A percentile compares a stretch with the other conserved stretches of the same genome.
These are phyloP conservation scores for Chrysanthemum lavandulifolium DNA, from an alignment of 129 eudicot species.

Conservation along the genomic window DNA sequence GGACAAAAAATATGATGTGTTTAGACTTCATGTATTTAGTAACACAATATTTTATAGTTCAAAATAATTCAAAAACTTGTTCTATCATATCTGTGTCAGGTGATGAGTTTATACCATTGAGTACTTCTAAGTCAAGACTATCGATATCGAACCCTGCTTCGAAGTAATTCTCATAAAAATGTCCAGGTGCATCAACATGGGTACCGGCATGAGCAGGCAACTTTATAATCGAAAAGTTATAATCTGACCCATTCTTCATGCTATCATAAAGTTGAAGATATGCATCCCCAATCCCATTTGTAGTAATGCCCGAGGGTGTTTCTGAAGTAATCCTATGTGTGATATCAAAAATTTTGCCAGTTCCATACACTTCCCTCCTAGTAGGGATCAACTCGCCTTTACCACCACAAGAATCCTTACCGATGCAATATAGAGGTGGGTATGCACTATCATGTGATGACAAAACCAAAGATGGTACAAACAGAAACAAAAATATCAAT, in stretches of 20 bases:
- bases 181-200: conserved; percentile 96
- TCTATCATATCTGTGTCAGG: not conserved
- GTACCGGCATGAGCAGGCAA: conserved; percentile 69
- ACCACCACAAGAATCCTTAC: conserved; percentile 4
- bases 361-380: conserved; percentile 53
- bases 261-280: conserved; percentile 38
- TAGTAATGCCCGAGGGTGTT: conserved; percentile 41
- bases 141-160: conserved; percentile 74
- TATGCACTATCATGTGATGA: conserved; percentile 25
- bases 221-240: conserved; percentile 60
- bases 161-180: conserved; percentile 53
- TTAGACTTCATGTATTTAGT: not conserved
- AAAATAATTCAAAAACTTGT: no score
- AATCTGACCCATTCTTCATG: conserved; percentile 75
- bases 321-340: conserved; percentile 56
- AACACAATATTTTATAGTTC: no score
- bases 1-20: not conserved
- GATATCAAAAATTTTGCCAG: conserved; percentile 62
- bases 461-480: conserved; percentile 1
- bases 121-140: conserved; percentile 66
- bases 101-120: conserved; percentile 34
- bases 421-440: conserved; percentile 10
- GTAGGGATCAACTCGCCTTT: conserved; percentile 24
- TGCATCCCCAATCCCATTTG: conserved; percentile 42
- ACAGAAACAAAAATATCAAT: conserved; percentile 8